Evolutionary conservation across 495 filamentous ascomycete species (phyloP).

Genomic region (Aspergillus sparsus): DNA sequence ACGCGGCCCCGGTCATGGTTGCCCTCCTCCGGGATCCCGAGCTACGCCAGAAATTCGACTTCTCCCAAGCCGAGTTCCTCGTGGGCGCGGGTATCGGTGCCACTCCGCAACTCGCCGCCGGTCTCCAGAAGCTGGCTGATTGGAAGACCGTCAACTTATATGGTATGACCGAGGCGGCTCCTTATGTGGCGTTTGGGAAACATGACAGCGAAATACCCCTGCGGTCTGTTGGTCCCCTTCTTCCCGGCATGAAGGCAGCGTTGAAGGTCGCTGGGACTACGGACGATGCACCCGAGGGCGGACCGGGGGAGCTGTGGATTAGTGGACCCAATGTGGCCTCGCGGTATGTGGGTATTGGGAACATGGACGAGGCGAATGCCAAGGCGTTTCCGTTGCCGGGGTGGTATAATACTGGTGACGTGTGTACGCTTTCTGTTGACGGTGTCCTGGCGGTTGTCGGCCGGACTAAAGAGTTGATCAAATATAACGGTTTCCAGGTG

Average conservation of each 20-base stretch:
- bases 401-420: conserved; percentile 9
- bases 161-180: conserved; percentile 8
- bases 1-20: neutral
- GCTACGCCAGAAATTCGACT: neutral
- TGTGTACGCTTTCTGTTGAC: neutral
- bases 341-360: conserved; percentile 3
- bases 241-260: neutral
- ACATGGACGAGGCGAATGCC: conserved; percentile 5
- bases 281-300: conserved; percentile 1
- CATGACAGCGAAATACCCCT: neutral
- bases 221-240: neutral
- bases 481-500: conserved; percentile 9
- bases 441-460: conserved; percentile 2
- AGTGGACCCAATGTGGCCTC: conserved; percentile 7
- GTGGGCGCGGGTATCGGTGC: neutral
- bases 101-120: neutral
- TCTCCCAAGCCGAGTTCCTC: neutral
- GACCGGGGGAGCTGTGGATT: conserved; percentile 10
- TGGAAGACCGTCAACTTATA: conserved; percentile 5
- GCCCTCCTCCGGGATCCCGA: neutral
- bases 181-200: neutral
- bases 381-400: conserved; percentile 7
- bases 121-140: neutral
- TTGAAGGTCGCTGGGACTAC: conserved; percentile 1
- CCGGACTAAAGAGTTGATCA: conserved; percentile 7